These are phyloP conservation scores for Talaromyces piceae DNA, from an alignment of 2,329 filamentous ascomycete species.

Conservation along the genomic window DNA sequence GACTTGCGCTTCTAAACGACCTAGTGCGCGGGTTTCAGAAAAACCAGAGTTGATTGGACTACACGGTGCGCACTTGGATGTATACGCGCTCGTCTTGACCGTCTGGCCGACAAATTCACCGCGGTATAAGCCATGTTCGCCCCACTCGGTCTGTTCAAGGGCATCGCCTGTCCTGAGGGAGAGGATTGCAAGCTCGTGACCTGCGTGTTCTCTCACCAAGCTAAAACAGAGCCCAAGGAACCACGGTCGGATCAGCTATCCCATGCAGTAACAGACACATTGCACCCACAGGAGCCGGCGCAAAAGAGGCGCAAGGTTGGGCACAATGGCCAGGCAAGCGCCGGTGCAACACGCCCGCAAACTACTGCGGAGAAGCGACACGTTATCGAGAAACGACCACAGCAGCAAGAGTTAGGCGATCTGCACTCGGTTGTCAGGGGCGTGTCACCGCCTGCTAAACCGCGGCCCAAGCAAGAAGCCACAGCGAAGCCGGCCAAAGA, in stretches of 20 bases:
- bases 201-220: constrained; percentile 53
- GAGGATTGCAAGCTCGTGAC: constrained; percentile 44
- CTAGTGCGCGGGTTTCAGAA: not conserved
- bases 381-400: constrained; percentile 10
- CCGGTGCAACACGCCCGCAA: not conserved
- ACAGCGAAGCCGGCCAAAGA: not conserved
- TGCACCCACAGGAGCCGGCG: constrained; percentile 15
- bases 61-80: no score
- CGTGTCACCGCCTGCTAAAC: constrained; percentile 22
- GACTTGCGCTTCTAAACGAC: not conserved
- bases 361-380: constrained; percentile 5
- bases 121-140: constrained; percentile 42
- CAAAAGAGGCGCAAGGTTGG: constrained; percentile 24
- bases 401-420: constrained; percentile 11
- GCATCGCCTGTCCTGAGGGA: constrained; percentile 46
- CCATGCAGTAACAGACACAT: constrained; percentile 15
- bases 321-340: constrained; percentile 1
- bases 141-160: constrained; percentile 48
- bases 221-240: constrained; percentile 2
- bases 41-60: not conserved
- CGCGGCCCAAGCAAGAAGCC: constrained; percentile 3
- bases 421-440: constrained; percentile 19
- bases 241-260: not conserved
- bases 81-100: not conserved
- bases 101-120: not conserved